Evolutionary conservation across 495 filamentous ascomycete genomes (phyloP), one percentile per base, ranked within the genome.

Genomic region (Talaromyces stipitatus): DNA sequence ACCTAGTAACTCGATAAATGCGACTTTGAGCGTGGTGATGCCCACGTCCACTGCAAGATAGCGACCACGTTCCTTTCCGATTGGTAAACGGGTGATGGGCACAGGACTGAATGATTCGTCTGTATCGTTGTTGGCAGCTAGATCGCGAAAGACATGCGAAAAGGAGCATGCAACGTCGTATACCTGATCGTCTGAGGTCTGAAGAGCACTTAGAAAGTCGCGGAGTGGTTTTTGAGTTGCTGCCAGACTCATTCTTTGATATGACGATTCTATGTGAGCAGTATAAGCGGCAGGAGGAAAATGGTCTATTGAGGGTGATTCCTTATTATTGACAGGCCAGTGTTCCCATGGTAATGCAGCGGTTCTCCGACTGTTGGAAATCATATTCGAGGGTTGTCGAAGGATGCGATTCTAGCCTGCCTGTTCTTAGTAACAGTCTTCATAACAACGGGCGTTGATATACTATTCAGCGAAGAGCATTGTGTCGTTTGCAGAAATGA

Each of bases 11-110:
- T 92, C 85, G 50, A 92, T 82, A 56, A 92, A 89, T 36, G 84
- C 88, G 11, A 91, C 88, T 53, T 89, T 79, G 20, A 94, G 72
- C 58, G 92, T 94, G n/a, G 85, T 89, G 18, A 89, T 89, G 27
- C 89, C 89, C 32, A 92, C 87, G 68, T 92, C 88, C 54, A 91
- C 89, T 9, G 86, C 86, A 3, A 92, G 72, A 62, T 84, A 90
- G 27, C 83, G 86, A 59, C 88, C 88, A 6, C 72, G 79, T 58
- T 85, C 85, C 41, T 79, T 67, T 9, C 82, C 83, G 0, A 67
- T 77, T 1, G 87, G 87, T 29, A 88, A 73, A 55, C 84, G 82
- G 33, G 86, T 89, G 56, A 94, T 85, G 2, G 89, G 89, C 3
- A 88, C 92, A 2, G 88, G 80, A 28, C 92, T 72, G 58, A 92